Conservation (phyloP, 257 asterid species). For the Scutellaria barbata region DNA sequence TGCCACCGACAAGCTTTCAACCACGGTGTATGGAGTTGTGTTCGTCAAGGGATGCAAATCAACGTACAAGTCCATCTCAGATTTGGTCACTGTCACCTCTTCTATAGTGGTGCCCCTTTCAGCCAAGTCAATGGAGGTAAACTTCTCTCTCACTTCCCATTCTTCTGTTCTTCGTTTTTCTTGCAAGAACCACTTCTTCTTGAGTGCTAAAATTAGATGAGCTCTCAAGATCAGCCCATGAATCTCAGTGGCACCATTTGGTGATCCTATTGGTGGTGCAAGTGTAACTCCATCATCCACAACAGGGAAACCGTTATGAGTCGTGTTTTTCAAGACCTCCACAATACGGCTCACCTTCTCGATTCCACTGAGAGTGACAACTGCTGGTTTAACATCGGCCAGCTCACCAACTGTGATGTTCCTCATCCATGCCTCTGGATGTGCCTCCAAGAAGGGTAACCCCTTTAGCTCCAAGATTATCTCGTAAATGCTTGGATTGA, state of each 20-base stretch:
- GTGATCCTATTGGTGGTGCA: slow-evolving; percentile 41
- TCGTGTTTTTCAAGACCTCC: slow-evolving; percentile 74
- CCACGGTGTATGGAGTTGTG: slow-evolving; percentile 73
- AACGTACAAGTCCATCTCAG: slow-evolving; percentile 85
- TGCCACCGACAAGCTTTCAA: slow-evolving; percentile 82
- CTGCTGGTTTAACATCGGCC: slow-evolving; percentile 68
- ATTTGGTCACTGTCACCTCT: slow-evolving; percentile 60
- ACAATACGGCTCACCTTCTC: slow-evolving; percentile 78
- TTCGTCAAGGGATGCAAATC: slow-evolving; percentile 85
- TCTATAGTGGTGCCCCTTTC: slow-evolving; percentile 69
- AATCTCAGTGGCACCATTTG: slow-evolving; percentile 54
- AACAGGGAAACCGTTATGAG: slow-evolving; percentile 85
- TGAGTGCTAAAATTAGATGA: slow-evolving; percentile 71
- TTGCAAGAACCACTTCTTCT: slow-evolving; percentile 80
- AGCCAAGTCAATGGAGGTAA: slow-evolving; percentile 75
- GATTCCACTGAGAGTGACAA: slow-evolving; percentile 64
- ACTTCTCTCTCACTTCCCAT: slow-evolving; percentile 80
- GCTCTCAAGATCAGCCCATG: slow-evolving; percentile 82
- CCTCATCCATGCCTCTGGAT: slow-evolving; percentile 97
- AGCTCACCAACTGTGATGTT: slow-evolving; percentile 89
- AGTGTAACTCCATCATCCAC: slow-evolving; percentile 51
- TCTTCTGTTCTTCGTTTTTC: slow-evolving; percentile 74
- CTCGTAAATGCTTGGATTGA: slow-evolving; percentile 91
- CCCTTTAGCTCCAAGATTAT: slow-evolving; percentile 89
- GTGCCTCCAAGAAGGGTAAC: slow-evolving; percentile 86